Percentiles rank a stretch among this genome's conserved stretches.
Conservation (phyloP, 1,284 basidiomycete species). For the Melampsora americana region DNA sequence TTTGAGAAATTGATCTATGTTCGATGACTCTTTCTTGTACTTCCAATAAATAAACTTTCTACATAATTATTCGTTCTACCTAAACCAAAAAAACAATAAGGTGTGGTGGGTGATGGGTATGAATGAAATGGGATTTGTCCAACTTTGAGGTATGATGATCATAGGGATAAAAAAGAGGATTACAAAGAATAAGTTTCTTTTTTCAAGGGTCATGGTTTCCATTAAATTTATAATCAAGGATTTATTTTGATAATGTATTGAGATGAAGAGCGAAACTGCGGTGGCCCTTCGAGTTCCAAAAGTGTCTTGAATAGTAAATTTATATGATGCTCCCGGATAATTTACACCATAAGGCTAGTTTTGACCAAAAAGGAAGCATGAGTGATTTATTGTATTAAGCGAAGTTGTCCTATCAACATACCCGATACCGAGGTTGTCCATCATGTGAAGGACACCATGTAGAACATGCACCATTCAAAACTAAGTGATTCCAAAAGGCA, state of each 20-base stretch:
- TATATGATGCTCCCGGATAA: conserved; percentile 91
- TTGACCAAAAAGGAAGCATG: conserved; percentile 8
- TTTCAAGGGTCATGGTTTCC: too few species aligned
- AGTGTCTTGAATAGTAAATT: conserved; percentile 93
- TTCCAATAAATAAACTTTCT: conserved; percentile 89
- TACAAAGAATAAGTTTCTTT: too few species aligned
- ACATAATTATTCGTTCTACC: conserved; percentile 99
- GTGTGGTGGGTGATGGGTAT: conserved; percentile 82
- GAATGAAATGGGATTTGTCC: conserved; percentile 87
- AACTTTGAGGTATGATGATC: conserved; percentile 59
- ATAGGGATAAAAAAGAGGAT: too few species aligned
- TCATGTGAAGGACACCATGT: conserved; percentile 68
- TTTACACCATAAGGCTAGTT: conserved; percentile 84
- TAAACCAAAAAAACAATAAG: conserved; percentile 93
- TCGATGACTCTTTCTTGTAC: conserved; percentile 74
- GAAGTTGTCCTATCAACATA: conserved; percentile 55
- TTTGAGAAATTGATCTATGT: conserved; percentile 67
- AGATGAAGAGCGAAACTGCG: conserved; percentile 62
- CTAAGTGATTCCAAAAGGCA: conserved; percentile 55
- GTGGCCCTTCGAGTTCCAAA: conserved; percentile 84
- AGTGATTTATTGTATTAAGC: neutral
- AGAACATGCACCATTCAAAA: conserved; percentile 87
- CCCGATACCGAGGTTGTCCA: conserved; percentile 67
- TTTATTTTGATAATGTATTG: neutral
- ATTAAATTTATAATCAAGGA: neutral